These are phyloP conservation scores for Pleurotus giganteus DNA, from an alignment of 768 basidiomycete species.

Conservation along the genomic window DNA sequence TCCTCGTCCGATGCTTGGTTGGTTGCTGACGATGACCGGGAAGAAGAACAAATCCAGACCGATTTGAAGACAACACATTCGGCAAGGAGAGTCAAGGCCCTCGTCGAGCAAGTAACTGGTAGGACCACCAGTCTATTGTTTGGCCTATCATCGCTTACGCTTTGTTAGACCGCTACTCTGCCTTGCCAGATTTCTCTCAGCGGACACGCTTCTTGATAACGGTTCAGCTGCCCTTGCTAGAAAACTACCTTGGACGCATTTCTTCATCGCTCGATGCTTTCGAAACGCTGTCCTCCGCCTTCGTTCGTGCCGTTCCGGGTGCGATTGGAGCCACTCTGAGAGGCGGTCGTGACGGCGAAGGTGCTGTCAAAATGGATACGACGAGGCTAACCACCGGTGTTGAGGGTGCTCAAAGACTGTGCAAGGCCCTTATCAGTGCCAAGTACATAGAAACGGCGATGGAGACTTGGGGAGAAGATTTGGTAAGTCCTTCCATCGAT, in stretches of 20 bases:
- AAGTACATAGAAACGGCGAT: constrained; percentile 69
- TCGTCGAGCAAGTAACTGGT: constrained; percentile 94
- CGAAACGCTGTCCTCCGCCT: constrained; percentile 83
- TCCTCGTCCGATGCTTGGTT: constrained; percentile 82
- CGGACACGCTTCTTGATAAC: constrained; percentile 80
- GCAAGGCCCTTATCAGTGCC: constrained; percentile 84
- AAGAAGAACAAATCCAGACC: constrained; percentile 37
- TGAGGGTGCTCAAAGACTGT: constrained; percentile 78
- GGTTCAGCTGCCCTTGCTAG: constrained; percentile 83
- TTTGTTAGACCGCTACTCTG: constrained; percentile 82
- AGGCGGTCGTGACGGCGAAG: constrained; percentile 32
- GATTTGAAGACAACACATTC: constrained; percentile 75
- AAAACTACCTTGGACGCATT: constrained; percentile 75
- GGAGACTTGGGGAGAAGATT: constrained; percentile 85
- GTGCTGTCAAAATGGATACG: constrained; percentile 48
- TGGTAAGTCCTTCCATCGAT: constrained; percentile 47
- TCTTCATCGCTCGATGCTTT: constrained; percentile 89
- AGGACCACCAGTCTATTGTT: constrained; percentile 12
- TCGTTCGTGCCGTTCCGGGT: constrained; percentile 91
- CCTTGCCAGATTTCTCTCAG: constrained; percentile 74
- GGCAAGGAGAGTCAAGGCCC: constrained; percentile 75
- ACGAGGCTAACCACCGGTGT: constrained; percentile 76
- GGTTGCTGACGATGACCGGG: constrained; percentile 64
- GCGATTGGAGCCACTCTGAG: constrained; percentile 68
- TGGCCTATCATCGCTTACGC: background rate